Evolutionary conservation across 73 alveolate genomes (phyloP), one percentile per base, ranked within the genome.

Genomic region (Stentor coeruleus): DNA sequence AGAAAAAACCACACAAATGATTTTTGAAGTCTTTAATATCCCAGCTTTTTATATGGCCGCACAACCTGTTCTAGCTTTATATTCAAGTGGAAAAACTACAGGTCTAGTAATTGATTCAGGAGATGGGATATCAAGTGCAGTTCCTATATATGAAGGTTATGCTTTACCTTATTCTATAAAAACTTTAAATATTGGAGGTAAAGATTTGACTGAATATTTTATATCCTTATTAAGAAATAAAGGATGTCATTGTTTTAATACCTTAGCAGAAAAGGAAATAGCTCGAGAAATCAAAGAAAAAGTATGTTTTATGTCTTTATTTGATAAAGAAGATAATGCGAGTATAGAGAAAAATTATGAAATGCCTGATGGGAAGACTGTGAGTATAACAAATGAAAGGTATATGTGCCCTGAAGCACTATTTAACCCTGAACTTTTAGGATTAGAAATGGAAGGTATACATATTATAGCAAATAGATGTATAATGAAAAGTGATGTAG

Each of bases 31-130:
- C 84, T 75, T 75, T 77, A 82, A 76, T 74, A 39, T 55, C 88
- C 98, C 98, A 20, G 76, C 94, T 58, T 81, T 90, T 80, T 82
- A 87, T 37, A 33, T 59, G 26, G 35, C 74, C 6, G 35, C 38
- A 35, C 59, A 55, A 38, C 74, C 97, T 72, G 98, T 97, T n/a
- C 90, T 96, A n/a, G 94, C 98, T 6, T 90, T 97, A 14, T 97
- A 86, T 87, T 96, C 98, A 15, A 91, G 98, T 42, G 99, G 99
- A 15, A 91, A 96, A 83, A 97, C 99, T 4, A 96, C 99, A 37
- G 99, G 99, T 28, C 88, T 97, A 59, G 99, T 97, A 3, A 96
- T 97, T 37, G 99, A 97, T 84, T 88, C 97, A 59, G 99, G 99
- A 37, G 94, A 97, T 77, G 95, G 92, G 3, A 94, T 90, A 36